phyloP scores from a whole-genome alignment of 2,329 filamentous ascomycete genomes.

The Nemania sp. region DNA sequence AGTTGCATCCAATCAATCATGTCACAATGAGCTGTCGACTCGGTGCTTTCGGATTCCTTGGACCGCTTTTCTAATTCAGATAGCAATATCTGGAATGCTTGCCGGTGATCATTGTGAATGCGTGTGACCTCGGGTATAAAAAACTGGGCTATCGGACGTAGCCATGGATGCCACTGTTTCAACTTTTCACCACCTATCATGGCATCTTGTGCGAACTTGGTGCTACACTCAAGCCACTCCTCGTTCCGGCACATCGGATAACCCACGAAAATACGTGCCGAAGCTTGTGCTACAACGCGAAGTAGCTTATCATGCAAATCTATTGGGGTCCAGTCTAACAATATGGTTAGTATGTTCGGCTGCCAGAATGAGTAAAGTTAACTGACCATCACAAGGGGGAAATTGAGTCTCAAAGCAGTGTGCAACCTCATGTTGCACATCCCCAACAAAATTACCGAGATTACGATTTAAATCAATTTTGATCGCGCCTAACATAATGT shows the following conservation, averaged over 20 bases:
- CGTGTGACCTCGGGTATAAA: constrained; percentile 35
- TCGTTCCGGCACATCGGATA: constrained; percentile 37
- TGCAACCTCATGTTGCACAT: constrained; percentile 34
- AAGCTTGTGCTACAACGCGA: constrained; percentile 35
- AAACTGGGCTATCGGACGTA: constrained; percentile 35
- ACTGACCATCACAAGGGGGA: constrained; percentile 33
- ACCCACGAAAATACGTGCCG: constrained; percentile 37
- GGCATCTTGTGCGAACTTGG: constrained; percentile 34
- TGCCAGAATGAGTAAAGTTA: background rate
- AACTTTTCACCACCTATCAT: constrained; percentile 37
- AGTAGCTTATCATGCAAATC: constrained; percentile 36
- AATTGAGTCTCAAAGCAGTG: constrained; percentile 36
- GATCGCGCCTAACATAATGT: constrained; percentile 36
- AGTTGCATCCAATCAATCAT: constrained; percentile 40
- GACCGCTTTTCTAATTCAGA: constrained; percentile 33
- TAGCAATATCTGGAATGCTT: constrained; percentile 31
- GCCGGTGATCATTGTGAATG: constrained; percentile 35
- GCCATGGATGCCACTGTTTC: constrained; percentile 37
- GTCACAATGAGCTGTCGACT: constrained; percentile 26
- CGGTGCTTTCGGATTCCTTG: constrained; percentile 8
- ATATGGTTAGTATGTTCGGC: constrained; percentile 3
- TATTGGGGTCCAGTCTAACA: constrained; percentile 35
- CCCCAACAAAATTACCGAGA: constrained; percentile 34
- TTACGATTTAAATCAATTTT: constrained; percentile 38
- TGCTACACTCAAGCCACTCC: constrained; percentile 36